A percentile compares a stretch with the other conserved stretches of the same genome.
phyloP scores from a whole-genome alignment of 2,329 filamentous ascomycete species.

The Atkinsonella hypoxylon region DNA sequence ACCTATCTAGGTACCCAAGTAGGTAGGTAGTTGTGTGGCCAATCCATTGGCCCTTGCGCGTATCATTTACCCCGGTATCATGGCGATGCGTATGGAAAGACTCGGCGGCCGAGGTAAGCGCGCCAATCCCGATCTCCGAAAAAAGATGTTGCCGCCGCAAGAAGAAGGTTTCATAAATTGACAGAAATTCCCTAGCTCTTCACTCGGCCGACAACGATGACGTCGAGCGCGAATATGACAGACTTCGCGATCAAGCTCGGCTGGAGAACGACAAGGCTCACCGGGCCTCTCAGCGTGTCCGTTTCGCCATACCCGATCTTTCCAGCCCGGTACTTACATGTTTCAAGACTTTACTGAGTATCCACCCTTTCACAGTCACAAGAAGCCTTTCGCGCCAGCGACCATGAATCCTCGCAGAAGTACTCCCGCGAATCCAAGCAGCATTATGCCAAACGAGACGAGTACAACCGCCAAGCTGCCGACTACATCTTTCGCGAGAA shows the following conservation, averaged over 20 bases:
- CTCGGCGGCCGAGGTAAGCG: conserved; percentile 29
- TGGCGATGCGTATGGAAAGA: conserved; percentile 27
- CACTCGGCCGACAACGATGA: conserved; percentile 56
- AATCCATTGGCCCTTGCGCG: background rate
- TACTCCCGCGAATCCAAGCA: conserved; percentile 75
- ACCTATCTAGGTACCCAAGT: too few relatives aligned
- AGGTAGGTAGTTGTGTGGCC: too few relatives aligned
- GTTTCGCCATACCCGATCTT: conserved; percentile 7
- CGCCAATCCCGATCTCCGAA: background rate
- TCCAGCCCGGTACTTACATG: background rate
- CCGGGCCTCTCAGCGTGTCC: conserved; percentile 62
- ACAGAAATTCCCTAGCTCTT: conserved; percentile 45
- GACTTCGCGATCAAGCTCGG: conserved; percentile 71
- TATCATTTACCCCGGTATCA: conserved; percentile 5
- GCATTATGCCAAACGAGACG: conserved; percentile 74
- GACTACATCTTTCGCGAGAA: conserved; percentile 95
- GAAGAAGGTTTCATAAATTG: too few relatives aligned
- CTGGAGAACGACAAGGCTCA: conserved; percentile 69
- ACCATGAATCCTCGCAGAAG: conserved; percentile 72
- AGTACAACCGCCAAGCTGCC: conserved; percentile 82
- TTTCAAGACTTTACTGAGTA: background rate
- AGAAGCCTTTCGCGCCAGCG: conserved; percentile 71
- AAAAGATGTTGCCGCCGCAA: too few relatives aligned
- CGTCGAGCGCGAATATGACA: conserved; percentile 81
- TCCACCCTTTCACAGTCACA: conserved; percentile 38